A percentile compares a stretch with the other conserved stretches of the same genome.
Conservation (phyloP, 768 basidiomycete species). For the Cystobasidium tubakii region DNA sequence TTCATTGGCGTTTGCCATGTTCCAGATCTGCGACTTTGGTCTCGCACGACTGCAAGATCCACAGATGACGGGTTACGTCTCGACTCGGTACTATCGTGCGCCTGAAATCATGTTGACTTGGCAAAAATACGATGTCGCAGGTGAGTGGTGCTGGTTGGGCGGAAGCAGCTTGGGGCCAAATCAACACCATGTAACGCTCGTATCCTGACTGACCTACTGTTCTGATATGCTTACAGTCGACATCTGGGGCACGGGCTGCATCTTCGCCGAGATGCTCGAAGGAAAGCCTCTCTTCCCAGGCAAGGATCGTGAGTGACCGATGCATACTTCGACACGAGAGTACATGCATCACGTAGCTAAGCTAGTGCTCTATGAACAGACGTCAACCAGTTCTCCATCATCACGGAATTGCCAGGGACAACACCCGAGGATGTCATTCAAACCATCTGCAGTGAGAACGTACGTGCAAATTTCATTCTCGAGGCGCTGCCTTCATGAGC, state of each 20-base stretch:
- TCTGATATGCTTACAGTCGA: no score
- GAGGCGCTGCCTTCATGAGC: no score
- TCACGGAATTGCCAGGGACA: conserved; percentile 95
- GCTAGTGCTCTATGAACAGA: conserved; percentile 59
- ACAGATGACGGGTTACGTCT: conserved; percentile 99
- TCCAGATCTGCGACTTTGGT: conserved; percentile 91
- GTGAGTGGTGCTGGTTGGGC: no score
- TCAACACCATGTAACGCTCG: no score
- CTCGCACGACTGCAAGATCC: conserved; percentile 97
- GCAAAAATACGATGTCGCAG: conserved; percentile 99
- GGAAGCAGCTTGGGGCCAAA: no score
- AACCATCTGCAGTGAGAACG: conserved; percentile 96
- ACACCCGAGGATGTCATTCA: conserved; percentile 99
- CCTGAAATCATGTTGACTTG: conserved; percentile 99
- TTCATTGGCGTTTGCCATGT: no score
- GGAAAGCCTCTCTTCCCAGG: conserved; percentile 98
- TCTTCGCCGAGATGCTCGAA: conserved; percentile 99
- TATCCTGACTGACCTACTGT: no score
- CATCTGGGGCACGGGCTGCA: conserved; percentile 98
- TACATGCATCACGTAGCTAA: neutral
- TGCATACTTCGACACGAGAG: neutral
- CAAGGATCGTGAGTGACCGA: conserved; percentile 85
- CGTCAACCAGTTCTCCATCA: conserved; percentile 99
- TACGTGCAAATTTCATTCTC: no score
- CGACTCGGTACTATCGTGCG: conserved; percentile 95